A percentile compares a stretch with the other conserved stretches of the same genome.
phyloP scores from a whole-genome alignment of 2,329 filamentous ascomycete genomes.

The Coniochaeta hoffmannii region DNA sequence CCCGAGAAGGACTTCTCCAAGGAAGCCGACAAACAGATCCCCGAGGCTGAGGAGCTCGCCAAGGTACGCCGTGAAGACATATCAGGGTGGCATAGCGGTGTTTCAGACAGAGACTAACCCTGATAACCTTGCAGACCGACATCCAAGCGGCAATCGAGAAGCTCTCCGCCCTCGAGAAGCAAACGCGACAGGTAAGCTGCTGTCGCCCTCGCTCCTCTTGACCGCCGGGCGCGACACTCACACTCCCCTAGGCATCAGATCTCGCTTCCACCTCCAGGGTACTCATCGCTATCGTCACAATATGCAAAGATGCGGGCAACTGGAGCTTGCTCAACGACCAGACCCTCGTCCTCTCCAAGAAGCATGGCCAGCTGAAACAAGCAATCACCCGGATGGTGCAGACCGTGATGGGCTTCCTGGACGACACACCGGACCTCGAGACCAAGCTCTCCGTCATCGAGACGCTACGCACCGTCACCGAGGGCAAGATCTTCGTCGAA shows the following conservation, averaged over 20 bases:
- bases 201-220: neutral
- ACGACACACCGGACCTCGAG: constrained; percentile 75
- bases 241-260: constrained; percentile 69
- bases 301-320: constrained; percentile 88
- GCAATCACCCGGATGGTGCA: constrained; percentile 99
- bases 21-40: constrained; percentile 86
- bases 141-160: constrained; percentile 88
- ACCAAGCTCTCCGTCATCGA: constrained; percentile 92
- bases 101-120: constrained; percentile 1
- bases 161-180: constrained; percentile 86
- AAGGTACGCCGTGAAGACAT: constrained; percentile 49
- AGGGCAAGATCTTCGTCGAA: constrained; percentile 99
- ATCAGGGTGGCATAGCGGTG: neutral
- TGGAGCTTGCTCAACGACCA: constrained; percentile 97
- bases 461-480: constrained; percentile 89
- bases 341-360: constrained; percentile 92
- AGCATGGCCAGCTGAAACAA: constrained; percentile 99
- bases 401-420: constrained; percentile 85
- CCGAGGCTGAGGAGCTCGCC: constrained; percentile 83
- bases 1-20: constrained; percentile 99
- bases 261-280: constrained; percentile 89
- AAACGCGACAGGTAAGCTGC: constrained; percentile 85
- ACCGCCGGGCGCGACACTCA: constrained; percentile 5
- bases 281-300: constrained; percentile 79
- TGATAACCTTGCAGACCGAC: constrained; percentile 49